Evolutionary conservation across 1,139 yeast species (phyloP), one percentile per base, ranked within the genome.

Genomic region (Sugiyamaella neomexicana): DNA sequence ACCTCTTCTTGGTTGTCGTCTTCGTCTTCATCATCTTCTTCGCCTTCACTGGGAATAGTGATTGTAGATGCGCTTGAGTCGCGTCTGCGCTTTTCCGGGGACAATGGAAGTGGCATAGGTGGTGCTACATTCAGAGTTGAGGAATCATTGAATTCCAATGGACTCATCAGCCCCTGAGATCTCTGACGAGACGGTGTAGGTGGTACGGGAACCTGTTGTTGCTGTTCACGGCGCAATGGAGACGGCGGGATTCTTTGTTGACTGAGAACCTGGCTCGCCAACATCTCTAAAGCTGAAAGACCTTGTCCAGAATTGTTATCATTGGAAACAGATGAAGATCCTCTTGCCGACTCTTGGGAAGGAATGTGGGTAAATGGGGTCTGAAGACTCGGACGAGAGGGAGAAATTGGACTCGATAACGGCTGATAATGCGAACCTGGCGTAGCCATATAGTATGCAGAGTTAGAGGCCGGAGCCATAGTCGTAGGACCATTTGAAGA

Each of bases 51-150:
- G 8, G 62, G 60, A 8, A 67, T 64, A 7, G 72, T 65, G 15
- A 70, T 69, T 1, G 74, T 70, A 6, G 72, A 67, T 34, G 70
- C 67, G 52, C 66, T 63, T 9, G 71, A 66, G n/a, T 67, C 65
- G 15, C 73, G 58, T 9, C 73, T 61, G 8, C 70, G 65, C 51
- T 66, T 61, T 29, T 59, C 63, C 9, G 56, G 52, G 9, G 58
- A 55, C n/a, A 43, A 43, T 2, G 50, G 31, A 6, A 32, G 32
- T 6, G 53, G 50, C 20, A 37, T 15, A 12, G 57, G 52, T 4
- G 53, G 29, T 3, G 25, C 25, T 20, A 20, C 25, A 12, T 23
- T 36, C 1, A 46, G 49, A 13, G 43, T 25, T 17, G 53, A 37
- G 7, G 40, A 36, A 10, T 49, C 46, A 16, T 42, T 52, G 39